A percentile compares a stretch with the other conserved stretches of the same genome.
Conservation (phyloP, 2,329 filamentous ascomycete species). For the Epichloe sylvatica region DNA sequence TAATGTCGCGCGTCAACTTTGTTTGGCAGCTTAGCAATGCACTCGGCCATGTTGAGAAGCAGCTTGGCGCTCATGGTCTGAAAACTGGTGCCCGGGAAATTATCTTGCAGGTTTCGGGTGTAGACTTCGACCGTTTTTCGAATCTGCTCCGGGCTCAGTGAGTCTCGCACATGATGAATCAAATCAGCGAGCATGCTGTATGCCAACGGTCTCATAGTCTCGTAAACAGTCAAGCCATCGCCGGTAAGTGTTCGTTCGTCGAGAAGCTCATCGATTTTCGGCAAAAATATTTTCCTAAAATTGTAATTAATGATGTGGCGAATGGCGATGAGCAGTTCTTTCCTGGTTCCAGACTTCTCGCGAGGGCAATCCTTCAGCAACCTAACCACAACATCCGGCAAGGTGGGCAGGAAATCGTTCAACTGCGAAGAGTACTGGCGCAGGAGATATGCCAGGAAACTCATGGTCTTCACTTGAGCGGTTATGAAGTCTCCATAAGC, state of each 20-base stretch:
- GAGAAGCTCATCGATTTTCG: conserved; percentile 86
- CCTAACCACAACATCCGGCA: conserved; percentile 83
- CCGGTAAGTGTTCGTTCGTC: conserved; percentile 91
- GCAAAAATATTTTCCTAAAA: conserved; percentile 85
- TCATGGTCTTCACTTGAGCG: conserved; percentile 98
- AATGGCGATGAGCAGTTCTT: conserved; percentile 91
- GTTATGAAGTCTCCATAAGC: conserved; percentile 97
- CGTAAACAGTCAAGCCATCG: conserved; percentile 89
- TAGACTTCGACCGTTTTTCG: conserved; percentile 94
- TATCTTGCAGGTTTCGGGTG: conserved; percentile 88
- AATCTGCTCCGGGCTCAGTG: conserved; percentile 80
- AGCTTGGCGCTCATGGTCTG: conserved; percentile 99
- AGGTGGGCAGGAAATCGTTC: conserved; percentile 68
- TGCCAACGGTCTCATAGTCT: conserved; percentile 86
- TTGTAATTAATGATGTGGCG: conserved; percentile 99
- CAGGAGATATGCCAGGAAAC: conserved; percentile 85
- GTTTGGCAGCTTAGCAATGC: conserved; percentile 84
- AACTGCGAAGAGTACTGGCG: conserved; percentile 78
- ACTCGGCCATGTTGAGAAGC: conserved; percentile 93
- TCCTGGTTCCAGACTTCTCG: conserved; percentile 85
- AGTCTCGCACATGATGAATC: conserved; percentile 90
- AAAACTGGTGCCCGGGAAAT: conserved; percentile 93
- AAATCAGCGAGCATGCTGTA: conserved; percentile 98
- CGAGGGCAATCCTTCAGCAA: conserved; percentile 85
- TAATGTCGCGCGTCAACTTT: conserved; percentile 93